Evolutionary conservation across 805 yeast genomes (phyloP).

Genomic region (Wickerhamiella bombiphila): DNA sequence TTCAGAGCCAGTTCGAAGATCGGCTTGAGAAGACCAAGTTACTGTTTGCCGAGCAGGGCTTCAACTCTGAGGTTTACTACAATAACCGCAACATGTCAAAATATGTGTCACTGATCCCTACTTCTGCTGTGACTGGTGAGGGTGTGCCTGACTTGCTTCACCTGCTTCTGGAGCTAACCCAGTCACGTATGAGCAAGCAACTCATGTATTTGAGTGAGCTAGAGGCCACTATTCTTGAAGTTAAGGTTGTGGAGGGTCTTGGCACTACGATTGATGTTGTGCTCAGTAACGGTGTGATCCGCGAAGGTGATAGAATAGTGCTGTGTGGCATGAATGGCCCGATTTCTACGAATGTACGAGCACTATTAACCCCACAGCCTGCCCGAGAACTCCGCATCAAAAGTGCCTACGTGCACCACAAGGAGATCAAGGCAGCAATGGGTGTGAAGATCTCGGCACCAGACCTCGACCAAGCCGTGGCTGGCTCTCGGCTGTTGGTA

Average conservation of each 20-base stretch:
- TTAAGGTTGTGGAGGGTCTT: slow-evolving; percentile 94
- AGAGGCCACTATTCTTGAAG: slow-evolving; percentile 95
- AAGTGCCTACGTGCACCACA: slow-evolving; percentile 92
- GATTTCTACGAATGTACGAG: slow-evolving; percentile 89
- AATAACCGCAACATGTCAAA: slow-evolving; percentile 87
- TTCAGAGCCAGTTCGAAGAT: slow-evolving; percentile 82
- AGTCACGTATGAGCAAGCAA: slow-evolving; percentile 97
- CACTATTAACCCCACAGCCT: slow-evolving; percentile 94
- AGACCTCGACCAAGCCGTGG: slow-evolving; percentile 96
- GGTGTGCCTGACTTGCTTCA: slow-evolving; percentile 98
- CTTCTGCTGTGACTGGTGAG: slow-evolving; percentile 98
- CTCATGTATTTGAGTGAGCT: slow-evolving; percentile 87
- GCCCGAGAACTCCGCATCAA: slow-evolving; percentile 89
- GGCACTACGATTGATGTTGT: slow-evolving; percentile 98
- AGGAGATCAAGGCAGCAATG: slow-evolving; percentile 95
- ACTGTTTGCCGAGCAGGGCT: slow-evolving; percentile 93
- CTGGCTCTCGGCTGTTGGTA: slow-evolving; percentile 90
- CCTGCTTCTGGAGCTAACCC: slow-evolving; percentile 88
- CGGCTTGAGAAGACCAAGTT: slow-evolving; percentile 74
- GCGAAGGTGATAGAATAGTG: slow-evolving; percentile 90
- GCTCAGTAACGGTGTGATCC: slow-evolving; percentile 85
- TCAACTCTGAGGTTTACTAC: slow-evolving; percentile 92
- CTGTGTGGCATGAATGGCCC: slow-evolving; percentile 98
- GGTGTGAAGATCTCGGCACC: slow-evolving; percentile 98
- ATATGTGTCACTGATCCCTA: slow-evolving; percentile 92